Evolutionary conservation across 306 rosid species (phyloP).

Genomic region (Sophora flavescens): DNA sequence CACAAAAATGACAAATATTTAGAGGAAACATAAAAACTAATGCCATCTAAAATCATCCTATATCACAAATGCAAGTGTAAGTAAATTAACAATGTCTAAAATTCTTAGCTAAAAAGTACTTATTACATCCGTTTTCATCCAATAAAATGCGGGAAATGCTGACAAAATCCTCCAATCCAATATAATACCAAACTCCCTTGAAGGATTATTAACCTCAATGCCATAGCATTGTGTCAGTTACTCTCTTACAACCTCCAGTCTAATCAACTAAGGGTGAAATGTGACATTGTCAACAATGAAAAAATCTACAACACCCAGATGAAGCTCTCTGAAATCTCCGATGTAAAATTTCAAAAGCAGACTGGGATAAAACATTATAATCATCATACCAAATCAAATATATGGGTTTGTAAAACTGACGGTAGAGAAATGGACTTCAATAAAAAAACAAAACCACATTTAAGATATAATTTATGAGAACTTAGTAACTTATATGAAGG

Average conservation of each 20-base stretch:
- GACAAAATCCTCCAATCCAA: constrained; percentile 25
- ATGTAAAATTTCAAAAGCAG: constrained; percentile 2
- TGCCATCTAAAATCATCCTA: constrained; percentile 4
- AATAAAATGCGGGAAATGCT: constrained; percentile 26
- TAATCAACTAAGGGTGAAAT: constrained; percentile 25
- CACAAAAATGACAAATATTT: constrained; percentile 15
- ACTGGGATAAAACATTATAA: background rate
- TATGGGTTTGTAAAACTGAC: background rate
- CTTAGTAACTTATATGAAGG: background rate
- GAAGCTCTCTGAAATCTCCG: constrained; percentile 3
- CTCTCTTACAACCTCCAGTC: constrained; percentile 23
- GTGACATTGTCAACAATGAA: background rate
- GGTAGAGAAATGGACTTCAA: background rate
- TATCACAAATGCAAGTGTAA: constrained; percentile 5
- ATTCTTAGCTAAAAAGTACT: background rate
- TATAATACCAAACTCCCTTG: background rate
- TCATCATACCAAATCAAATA: background rate
- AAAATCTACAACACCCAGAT: constrained; percentile 5
- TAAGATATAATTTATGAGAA: background rate
- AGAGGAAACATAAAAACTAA: constrained; percentile 15
- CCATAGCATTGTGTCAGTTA: background rate
- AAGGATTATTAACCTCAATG: constrained; percentile 12
- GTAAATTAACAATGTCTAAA: background rate
- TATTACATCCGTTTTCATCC: constrained; percentile 14
- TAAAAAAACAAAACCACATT: constrained; percentile 8